A percentile compares a stretch with the other conserved stretches of the same genome.
Evolutionary conservation across 129 eudicot genomes (phyloP).

Genomic region (Apium graveolens): DNA sequence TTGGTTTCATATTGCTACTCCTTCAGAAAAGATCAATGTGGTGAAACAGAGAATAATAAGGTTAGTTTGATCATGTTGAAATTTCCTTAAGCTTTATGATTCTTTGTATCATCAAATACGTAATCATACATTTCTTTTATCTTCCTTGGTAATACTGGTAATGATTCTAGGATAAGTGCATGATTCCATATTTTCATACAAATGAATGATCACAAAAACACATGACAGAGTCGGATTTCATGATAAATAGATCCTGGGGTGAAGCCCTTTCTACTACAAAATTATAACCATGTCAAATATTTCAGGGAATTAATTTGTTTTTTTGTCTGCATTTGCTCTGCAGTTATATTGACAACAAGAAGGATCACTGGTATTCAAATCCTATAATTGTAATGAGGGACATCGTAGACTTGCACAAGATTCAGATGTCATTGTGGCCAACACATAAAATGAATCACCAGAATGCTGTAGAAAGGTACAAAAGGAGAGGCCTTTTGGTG

Average conservation of each 20-base stretch:
- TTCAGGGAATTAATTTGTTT: neutral
- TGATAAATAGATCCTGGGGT: too few species aligned
- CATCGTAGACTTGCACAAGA: neutral
- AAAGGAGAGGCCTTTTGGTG: neutral
- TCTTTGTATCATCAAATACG: neutral
- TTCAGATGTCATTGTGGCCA: constrained; percentile 1
- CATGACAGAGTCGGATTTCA: neutral
- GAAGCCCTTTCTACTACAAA: too few species aligned
- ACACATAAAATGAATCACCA: constrained; percentile 5
- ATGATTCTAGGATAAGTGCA: neutral
- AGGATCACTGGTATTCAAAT: constrained; percentile 1
- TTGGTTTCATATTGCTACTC: neutral
- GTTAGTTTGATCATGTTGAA: neutral
- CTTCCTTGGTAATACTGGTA: neutral
- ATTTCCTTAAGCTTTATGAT: neutral
- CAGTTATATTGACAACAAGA: constrained; percentile 5
- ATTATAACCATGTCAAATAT: too few species aligned
- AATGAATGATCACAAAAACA: too few species aligned
- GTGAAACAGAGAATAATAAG: constrained; percentile 3
- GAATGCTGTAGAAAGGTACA: constrained; percentile 4
- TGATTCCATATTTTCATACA: too few species aligned
- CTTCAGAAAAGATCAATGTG: neutral
- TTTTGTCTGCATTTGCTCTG: neutral
- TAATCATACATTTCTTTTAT: neutral
- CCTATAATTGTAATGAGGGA: neutral